Evolutionary conservation across 2,329 filamentous ascomycete species (phyloP), one percentile per base, ranked within the genome.

Genomic region (Colletotrichum gigasporum): DNA sequence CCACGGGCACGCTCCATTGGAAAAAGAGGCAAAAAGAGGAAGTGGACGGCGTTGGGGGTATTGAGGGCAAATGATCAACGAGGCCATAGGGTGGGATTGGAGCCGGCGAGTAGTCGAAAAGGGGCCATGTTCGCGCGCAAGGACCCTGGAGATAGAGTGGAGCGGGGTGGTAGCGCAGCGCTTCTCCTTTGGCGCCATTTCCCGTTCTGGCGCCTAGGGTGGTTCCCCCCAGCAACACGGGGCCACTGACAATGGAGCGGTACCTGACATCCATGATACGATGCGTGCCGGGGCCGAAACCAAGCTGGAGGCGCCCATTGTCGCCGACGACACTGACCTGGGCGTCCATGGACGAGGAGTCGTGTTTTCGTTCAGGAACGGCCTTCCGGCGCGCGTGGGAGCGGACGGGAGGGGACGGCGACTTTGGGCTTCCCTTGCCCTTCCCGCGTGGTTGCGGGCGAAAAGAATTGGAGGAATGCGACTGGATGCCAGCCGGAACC

Each of bases 101-200:
- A 28, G 41, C 45, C 59, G 54, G 66, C 55, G 44, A 65, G 55
- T 52, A 50, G 59, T 53, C 59, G 45, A 44, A 68, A 64, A 60
- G 55, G 64, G 66, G 63, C 56, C 62, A 51, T 65, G 62, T 34
- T 55, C 50, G 26, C 41, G 45, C 47, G 42, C 50, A 57, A 55
- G 53, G 52, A 58, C 47, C 60, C 48, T 54, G 41, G 44, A 37
- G 35, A 54, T 37, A 37, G 26, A 18, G 60, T 63, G 63, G 63
- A 47, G 48, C 32, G 37, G 39, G 42, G 48, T 35, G 24, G 50
- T 37, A 53, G 39, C 45, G 59, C 30, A 59, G 45, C 55, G 48
- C 62, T 55, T 22, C 34, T 39, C 37, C 16, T 48, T 55, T 62
- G 56, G 56, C 42, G 57, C 62, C 62, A 55, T 65, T 61, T 55